phyloP scores from a whole-genome alignment of 805 yeast species.

The Yamadazyma insecticola region DNA sequence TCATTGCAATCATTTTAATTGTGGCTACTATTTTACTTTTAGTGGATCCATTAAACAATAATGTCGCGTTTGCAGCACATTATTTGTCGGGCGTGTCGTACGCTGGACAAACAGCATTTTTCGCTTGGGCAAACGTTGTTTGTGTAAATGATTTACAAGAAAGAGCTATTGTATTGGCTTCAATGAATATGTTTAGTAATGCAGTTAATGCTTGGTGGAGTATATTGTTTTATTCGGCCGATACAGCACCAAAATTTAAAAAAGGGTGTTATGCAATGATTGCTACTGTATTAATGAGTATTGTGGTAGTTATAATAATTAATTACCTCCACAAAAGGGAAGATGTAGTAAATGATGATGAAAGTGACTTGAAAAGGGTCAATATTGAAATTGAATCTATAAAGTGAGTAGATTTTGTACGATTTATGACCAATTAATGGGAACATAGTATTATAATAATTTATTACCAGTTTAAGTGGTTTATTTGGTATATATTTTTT shows the following conservation, averaged over 20 bases:
- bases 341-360: no score
- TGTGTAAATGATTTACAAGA: constrained; percentile 58
- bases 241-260: constrained; percentile 45
- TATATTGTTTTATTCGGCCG: constrained; percentile 47
- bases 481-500: no score
- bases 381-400: no score
- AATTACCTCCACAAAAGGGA: no score
- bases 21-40: constrained; percentile 45
- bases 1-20: constrained; percentile 39
- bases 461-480: no score
- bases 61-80: constrained; percentile 48
- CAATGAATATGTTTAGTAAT: constrained; percentile 62
- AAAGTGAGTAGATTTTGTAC: no score
- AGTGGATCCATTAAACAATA: constrained; percentile 32
- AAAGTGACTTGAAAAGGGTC: no score
- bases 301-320: no score
- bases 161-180: constrained; percentile 59
- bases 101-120: constrained; percentile 57
- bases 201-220: constrained; percentile 68
- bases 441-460: no score
- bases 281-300: constrained; percentile 44
- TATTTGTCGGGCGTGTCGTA: constrained; percentile 51
- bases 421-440: no score
- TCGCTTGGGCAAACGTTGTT: constrained; percentile 61
- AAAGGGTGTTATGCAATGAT: constrained; percentile 57